Evolutionary conservation across 352 stramenopile species (phyloP), one percentile per base, ranked within the genome.

Genomic region (Phytopythium oedochilum): DNA sequence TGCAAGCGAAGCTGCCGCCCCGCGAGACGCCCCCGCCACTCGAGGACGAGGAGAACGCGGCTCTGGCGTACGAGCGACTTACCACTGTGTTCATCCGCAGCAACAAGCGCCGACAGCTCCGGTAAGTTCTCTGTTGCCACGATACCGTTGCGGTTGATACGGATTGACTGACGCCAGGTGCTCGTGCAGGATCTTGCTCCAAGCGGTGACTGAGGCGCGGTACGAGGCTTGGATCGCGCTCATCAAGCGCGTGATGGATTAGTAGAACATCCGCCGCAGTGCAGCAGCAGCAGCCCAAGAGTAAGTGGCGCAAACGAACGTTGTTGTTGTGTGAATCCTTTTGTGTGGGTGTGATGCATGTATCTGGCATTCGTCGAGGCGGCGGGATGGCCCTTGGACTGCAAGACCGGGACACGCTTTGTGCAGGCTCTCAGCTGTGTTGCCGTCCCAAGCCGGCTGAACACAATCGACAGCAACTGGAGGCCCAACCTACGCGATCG

Each of bases 1-100:
- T 92, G 18, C 73, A 88, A 23, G 79, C 74, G 3, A 79, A 81
- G 53, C 59, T 92, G 18, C 79, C 83, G 17, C 60, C 44, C 3
- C 49, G 65, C 14, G 63, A 77, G 22, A 38, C 64, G 2, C 58
- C 68, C 28, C 36, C 43, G 31, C 32, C 63, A 26, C 59, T 69
- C 28, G 62, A 62, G n/a, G 29, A 48, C 12, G 25, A 45, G 31
- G 36, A 68, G 23, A 56, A 66, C 32, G 64, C 59, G 14, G 50
- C 55, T 14, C 58, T 43, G 28, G 65, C 75, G 53, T 22, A 53
- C 22, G 60, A 78, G 35, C 66, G 68, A 17, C 59, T 85, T 14
- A 57, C 60, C 34, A 62, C 71, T 15, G 59, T 73, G 11, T 85
- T 85, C 50, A 61, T 85, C 38, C 64, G 69, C 25, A 45, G 52